These are phyloP conservation scores for Glonium stellatum DNA, from an alignment of 495 filamentous ascomycete species.

Conservation along the genomic window DNA sequence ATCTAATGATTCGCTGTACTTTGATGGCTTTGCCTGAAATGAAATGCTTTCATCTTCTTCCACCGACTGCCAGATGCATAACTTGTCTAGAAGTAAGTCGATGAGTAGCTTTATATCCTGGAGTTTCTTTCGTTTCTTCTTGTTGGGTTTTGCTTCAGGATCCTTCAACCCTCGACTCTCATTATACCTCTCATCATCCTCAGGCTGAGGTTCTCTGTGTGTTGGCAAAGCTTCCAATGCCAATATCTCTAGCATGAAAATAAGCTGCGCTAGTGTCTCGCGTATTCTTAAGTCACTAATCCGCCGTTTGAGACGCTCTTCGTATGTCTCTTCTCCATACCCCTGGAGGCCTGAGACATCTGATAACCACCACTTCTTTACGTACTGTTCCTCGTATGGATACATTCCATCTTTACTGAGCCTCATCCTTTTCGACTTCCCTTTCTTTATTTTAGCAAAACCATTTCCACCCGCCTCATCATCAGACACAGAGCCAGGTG, in stretches of 20 bases:
- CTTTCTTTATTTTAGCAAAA: conserved; percentile 40
- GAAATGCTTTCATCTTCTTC: conserved; percentile 43
- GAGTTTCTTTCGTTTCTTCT: conserved; percentile 43
- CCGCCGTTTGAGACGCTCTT: conserved; percentile 47
- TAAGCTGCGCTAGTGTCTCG: conserved; percentile 83
- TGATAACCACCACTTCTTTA: conserved; percentile 68
- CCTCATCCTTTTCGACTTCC: conserved; percentile 59
- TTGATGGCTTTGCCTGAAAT: conserved; percentile 13
- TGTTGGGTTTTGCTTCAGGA: conserved; percentile 32
- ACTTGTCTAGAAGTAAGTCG: conserved; percentile 78
- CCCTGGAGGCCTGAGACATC: conserved; percentile 2
- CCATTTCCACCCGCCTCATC: conserved; percentile 36
- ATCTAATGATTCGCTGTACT: neutral
- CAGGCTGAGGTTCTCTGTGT: conserved; percentile 38
- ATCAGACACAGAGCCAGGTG: conserved; percentile 53
- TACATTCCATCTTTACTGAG: conserved; percentile 73
- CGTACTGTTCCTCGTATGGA: conserved; percentile 62
- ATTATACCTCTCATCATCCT: conserved; percentile 25
- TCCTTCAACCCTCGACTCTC: conserved; percentile 24
- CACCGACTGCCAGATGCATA: conserved; percentile 96
- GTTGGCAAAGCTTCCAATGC: conserved; percentile 49
- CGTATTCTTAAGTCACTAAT: conserved; percentile 55
- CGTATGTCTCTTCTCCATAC: conserved; percentile 1
- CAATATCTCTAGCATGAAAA: conserved; percentile 81
- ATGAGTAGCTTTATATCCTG: conserved; percentile 59